Evolutionary conservation across 1,284 basidiomycete species (phyloP).

Genomic region (Puccinia coronata): DNA sequence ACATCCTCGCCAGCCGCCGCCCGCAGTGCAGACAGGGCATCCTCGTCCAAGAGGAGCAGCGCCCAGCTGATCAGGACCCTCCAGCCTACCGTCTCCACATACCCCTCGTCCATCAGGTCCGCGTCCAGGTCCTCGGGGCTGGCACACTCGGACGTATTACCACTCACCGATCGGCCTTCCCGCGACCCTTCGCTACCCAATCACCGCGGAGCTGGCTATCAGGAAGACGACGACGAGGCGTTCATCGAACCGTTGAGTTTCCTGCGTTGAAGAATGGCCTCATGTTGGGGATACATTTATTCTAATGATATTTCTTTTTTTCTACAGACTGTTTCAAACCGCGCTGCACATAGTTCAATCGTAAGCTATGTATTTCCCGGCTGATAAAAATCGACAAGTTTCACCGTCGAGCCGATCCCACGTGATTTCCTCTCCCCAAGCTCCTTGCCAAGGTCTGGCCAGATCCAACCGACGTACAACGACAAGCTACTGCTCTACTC

Average conservation of each 20-base stretch:
- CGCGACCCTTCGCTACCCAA: background rate
- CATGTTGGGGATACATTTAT: background rate
- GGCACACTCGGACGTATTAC: background rate
- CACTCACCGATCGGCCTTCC: background rate
- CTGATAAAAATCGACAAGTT: background rate
- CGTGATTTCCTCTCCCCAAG: background rate
- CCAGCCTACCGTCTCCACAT: background rate
- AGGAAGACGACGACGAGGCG: background rate
- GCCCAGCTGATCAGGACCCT: background rate
- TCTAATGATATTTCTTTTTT: background rate
- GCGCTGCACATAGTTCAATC: conserved; percentile 42
- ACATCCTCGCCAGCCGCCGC: background rate
- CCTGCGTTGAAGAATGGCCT: background rate
- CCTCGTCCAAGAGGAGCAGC: background rate
- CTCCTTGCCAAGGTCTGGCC: conserved; percentile 25
- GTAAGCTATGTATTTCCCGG: conserved; percentile 7
- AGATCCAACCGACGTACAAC: conserved; percentile 45
- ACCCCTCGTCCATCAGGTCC: background rate
- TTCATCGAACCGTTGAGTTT: conserved; percentile 15
- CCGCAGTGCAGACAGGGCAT: background rate
- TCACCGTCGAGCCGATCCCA: background rate
- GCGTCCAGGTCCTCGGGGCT: background rate
- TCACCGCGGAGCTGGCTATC: background rate
- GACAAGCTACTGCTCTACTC: conserved; percentile 47
- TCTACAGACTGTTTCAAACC: conserved; percentile 31